Evolutionary conservation across 345 rosid genomes (phyloP).

Genomic region (Eucalyptus paniculata): DNA sequence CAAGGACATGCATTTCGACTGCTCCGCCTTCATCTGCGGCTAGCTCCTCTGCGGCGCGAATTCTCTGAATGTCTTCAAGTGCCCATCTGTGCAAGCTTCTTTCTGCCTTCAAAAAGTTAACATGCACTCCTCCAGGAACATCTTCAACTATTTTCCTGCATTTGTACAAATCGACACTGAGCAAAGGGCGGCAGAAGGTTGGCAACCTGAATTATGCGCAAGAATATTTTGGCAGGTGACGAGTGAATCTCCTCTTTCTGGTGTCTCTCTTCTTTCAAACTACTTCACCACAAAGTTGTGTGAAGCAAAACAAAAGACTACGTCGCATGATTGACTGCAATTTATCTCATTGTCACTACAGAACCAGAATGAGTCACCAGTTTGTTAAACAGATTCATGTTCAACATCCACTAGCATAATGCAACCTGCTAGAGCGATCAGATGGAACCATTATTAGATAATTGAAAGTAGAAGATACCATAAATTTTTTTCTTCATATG

Average conservation of each 20-base stretch:
- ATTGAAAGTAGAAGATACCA: conserved; percentile 29
- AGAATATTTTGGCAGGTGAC: not conserved
- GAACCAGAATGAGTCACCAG: not conserved
- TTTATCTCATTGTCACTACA: not conserved
- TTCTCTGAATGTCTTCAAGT: conserved; percentile 78
- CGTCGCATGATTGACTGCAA: not conserved
- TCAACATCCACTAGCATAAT: not conserved
- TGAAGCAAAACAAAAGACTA: not conserved
- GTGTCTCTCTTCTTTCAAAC: not conserved
- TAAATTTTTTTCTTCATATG: conserved; percentile 82
- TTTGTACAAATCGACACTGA: not conserved
- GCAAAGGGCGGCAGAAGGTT: not conserved
- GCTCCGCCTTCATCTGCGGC: conserved; percentile 87
- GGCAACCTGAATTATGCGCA: not conserved
- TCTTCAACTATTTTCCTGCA: conserved; percentile 79
- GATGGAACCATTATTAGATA: not conserved
- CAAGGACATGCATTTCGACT: conserved; percentile 93
- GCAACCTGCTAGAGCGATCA: not conserved
- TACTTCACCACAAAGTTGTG: not conserved
- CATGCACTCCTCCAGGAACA: conserved; percentile 79
- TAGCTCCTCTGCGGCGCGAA: conserved; percentile 85
- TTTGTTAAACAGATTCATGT: not conserved
- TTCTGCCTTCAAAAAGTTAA: conserved; percentile 90
- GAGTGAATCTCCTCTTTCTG: not conserved
- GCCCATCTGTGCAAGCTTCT: conserved; percentile 98